Evolutionary conservation across 2,329 filamentous ascomycete genomes (phyloP).

Genomic region (Leptographium wingfieldii): DNA sequence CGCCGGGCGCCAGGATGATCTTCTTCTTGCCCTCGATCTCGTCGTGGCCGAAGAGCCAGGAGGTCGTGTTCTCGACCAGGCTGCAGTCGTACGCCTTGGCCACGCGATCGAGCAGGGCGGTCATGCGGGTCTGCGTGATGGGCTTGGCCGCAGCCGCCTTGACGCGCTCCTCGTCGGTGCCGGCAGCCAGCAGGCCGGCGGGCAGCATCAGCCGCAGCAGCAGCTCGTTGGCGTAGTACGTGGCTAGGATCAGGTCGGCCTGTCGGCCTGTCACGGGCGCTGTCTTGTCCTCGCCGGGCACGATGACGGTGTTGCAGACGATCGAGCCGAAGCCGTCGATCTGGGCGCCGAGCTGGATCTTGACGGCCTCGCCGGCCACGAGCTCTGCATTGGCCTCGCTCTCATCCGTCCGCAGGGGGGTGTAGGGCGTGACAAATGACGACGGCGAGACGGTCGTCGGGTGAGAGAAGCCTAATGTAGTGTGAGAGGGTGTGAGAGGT

Average conservation of each 20-base stretch:
- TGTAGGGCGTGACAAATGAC: conserved; percentile 93
- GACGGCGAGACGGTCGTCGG: conserved; percentile 91
- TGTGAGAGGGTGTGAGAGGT: no score
- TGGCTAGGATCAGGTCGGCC: conserved; percentile 82
- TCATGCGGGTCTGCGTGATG: conserved; percentile 77
- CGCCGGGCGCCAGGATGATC: conserved; percentile 80
- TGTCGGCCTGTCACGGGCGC: conserved; percentile 60
- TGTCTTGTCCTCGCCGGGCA: conserved; percentile 43
- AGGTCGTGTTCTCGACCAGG: conserved; percentile 94
- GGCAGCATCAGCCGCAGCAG: conserved; percentile 84
- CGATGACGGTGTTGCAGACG: conserved; percentile 82
- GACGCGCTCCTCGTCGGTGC: conserved; percentile 89
- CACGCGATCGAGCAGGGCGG: conserved; percentile 77
- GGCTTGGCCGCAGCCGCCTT: conserved; percentile 76
- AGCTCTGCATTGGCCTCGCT: conserved; percentile 70
- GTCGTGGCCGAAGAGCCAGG: conserved; percentile 91
- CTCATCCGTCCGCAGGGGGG: conserved; percentile 74
- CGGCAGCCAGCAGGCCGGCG: conserved; percentile 69
- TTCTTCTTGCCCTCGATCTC: conserved; percentile 97
- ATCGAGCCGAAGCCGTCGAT: conserved; percentile 93
- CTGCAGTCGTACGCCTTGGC: conserved; percentile 84
- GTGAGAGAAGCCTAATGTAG: conserved; percentile 62
- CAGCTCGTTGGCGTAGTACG: conserved; percentile 90
- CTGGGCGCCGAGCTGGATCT: conserved; percentile 98
- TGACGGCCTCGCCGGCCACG: conserved; percentile 77